phyloP scores from a whole-genome alignment of 2,329 filamentous ascomycete genomes.

The Nannizziopsis barbatae region DNA sequence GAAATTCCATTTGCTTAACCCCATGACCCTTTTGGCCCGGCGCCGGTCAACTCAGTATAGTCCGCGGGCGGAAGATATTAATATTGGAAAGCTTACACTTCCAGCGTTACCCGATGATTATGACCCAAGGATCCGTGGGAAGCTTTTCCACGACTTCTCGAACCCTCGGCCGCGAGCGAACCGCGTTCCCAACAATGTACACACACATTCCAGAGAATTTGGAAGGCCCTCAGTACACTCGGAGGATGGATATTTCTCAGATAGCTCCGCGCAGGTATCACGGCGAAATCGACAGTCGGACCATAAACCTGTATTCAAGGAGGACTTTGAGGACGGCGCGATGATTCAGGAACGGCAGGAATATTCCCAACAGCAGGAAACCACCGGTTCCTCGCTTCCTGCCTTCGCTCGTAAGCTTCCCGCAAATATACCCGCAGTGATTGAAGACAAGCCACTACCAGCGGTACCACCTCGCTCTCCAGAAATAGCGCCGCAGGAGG shows the following conservation, averaged over 20 bases:
- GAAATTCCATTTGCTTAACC: slow-evolving; percentile 47
- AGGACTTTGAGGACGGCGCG: slow-evolving; percentile 40
- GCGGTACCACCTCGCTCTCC: not conserved
- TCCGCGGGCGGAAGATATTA: slow-evolving; percentile 40
- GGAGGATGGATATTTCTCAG: slow-evolving; percentile 8
- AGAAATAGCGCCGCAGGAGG: not conserved
- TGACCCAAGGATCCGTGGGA: slow-evolving; percentile 52
- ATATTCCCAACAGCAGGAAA: not conserved
- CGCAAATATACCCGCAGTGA: not conserved
- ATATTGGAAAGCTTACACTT: slow-evolving; percentile 39
- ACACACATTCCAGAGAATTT: not conserved
- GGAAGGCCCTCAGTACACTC: not conserved
- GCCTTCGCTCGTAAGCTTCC: slow-evolving; percentile 9
- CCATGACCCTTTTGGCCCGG: slow-evolving; percentile 49
- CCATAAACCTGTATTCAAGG: slow-evolving; percentile 50
- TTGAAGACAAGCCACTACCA: not conserved
- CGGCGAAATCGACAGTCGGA: slow-evolving; percentile 27
- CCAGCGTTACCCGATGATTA: slow-evolving; percentile 49
- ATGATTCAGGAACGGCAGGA: not conserved
- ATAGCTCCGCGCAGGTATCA: slow-evolving; percentile 11
- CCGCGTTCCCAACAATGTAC: not conserved
- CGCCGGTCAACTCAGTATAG: slow-evolving; percentile 45
- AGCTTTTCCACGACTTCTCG: slow-evolving; percentile 55
- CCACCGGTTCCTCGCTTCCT: not conserved
- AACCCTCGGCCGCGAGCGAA: slow-evolving; percentile 41